phyloP scores from a whole-genome alignment of 768 basidiomycete species.

The Pleurotus pulmonarius region DNA sequence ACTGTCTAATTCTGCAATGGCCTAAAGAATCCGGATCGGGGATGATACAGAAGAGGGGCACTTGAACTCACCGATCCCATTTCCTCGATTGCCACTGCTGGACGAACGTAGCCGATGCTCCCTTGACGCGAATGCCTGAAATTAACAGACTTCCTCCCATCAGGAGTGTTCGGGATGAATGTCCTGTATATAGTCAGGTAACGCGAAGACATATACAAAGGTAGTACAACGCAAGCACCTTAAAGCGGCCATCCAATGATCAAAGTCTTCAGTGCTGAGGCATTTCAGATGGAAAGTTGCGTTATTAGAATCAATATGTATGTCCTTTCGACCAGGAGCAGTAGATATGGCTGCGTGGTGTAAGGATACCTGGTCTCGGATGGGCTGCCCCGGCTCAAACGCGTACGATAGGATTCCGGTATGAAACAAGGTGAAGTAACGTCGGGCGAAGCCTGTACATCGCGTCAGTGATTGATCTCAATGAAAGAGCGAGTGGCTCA shows the following conservation, averaged over 20 bases:
- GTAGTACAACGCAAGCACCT: constrained; percentile 39
- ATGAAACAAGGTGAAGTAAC: constrained; percentile 70
- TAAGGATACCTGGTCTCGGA: constrained; percentile 66
- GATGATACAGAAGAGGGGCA: neutral
- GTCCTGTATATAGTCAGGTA: constrained; percentile 41
- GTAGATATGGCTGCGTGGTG: constrained; percentile 78
- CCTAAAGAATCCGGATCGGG: constrained; percentile 31
- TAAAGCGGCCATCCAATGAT: constrained; percentile 70
- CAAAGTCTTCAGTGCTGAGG: constrained; percentile 65
- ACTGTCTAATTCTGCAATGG: constrained; percentile 54
- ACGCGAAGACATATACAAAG: constrained; percentile 7
- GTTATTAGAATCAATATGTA: constrained; percentile 72
- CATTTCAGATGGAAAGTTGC: constrained; percentile 85
- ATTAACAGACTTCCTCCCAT: constrained; percentile 38
- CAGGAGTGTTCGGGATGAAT: constrained; percentile 49
- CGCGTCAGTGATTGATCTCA: neutral
- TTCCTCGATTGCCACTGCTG: constrained; percentile 55
- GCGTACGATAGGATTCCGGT: constrained; percentile 75
- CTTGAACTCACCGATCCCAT: constrained; percentile 53
- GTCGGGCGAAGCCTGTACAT: constrained; percentile 71
- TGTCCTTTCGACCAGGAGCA: constrained; percentile 67
- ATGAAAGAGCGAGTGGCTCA: constrained; percentile 10
- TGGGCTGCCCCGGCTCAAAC: constrained; percentile 65
- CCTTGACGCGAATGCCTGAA: constrained; percentile 38
- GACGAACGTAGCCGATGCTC: constrained; percentile 43